A percentile compares a stretch with the other conserved stretches of the same genome.
These are phyloP conservation scores for Myochromella boudieri DNA, from an alignment of 768 basidiomycete species.

Conservation along the genomic window DNA sequence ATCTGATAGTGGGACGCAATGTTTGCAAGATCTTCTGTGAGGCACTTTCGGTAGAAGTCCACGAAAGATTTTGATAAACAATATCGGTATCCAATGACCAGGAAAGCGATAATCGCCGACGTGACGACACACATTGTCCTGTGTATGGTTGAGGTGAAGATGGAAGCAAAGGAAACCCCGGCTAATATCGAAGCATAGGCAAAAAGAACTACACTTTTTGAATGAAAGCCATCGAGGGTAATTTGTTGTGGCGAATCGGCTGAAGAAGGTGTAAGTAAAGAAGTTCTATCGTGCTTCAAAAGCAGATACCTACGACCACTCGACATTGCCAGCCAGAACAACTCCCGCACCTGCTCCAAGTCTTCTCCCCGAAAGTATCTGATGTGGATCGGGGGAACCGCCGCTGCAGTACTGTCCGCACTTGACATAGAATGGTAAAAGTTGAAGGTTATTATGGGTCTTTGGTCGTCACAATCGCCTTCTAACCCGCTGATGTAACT, in stretches of 20 bases:
- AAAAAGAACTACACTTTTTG: conserved; percentile 10
- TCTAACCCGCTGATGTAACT: too few species aligned
- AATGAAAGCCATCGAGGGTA: conserved; percentile 10
- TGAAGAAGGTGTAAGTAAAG: neutral
- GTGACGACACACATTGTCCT: conserved; percentile 3
- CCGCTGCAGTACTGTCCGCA: too few species aligned
- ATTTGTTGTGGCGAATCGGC: conserved; percentile 19
- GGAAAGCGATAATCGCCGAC: neutral
- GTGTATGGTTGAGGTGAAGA: neutral
- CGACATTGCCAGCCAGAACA: conserved; percentile 7
- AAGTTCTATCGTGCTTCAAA: neutral
- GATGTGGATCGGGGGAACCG: conserved; percentile 46
- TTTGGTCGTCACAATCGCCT: too few species aligned
- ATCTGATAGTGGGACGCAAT: conserved; percentile 19
- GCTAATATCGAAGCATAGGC: conserved; percentile 10
- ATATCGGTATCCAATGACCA: conserved; percentile 15
- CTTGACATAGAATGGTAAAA: too few species aligned
- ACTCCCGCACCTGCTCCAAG: conserved; percentile 5
- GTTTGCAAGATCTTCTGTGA: conserved; percentile 21
- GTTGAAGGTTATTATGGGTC: too few species aligned
- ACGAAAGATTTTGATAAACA: conserved; percentile 11
- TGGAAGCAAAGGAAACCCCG: conserved; percentile 4
- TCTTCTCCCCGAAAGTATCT: conserved; percentile 13
- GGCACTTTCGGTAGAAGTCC: neutral
- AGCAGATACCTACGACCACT: conserved; percentile 6